phyloP scores from a whole-genome alignment of 495 filamentous ascomycete species.

The Aspergillus steynii region DNA sequence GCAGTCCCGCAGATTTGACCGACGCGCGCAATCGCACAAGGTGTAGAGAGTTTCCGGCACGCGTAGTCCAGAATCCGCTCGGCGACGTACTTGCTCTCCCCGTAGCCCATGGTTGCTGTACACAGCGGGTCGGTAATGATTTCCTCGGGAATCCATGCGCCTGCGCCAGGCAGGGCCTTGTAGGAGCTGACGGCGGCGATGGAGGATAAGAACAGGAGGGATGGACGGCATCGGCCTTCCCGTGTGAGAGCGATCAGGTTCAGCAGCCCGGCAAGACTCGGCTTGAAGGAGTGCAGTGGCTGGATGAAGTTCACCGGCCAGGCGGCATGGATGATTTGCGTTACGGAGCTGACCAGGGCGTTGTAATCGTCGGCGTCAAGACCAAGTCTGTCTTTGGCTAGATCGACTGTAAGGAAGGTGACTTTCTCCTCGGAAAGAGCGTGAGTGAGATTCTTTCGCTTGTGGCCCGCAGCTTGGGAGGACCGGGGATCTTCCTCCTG shows the following conservation, averaged over 20 bases:
- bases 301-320: slow-evolving; percentile 59
- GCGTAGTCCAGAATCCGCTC: slow-evolving; percentile 50
- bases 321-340: slow-evolving; percentile 59
- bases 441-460: slow-evolving; percentile 10
- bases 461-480: slow-evolving; percentile 7
- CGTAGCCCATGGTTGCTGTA: slow-evolving; percentile 49
- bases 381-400: slow-evolving; percentile 46
- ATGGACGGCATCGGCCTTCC: background rate
- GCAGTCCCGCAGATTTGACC: slow-evolving; percentile 57
- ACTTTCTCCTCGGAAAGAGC: slow-evolving; percentile 8
- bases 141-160: slow-evolving; percentile 4
- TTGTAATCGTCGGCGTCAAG: slow-evolving; percentile 37
- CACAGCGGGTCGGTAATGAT: background rate
- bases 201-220: slow-evolving; percentile 15
- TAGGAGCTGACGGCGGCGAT: slow-evolving; percentile 7
- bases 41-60: slow-evolving; percentile 31
- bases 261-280: slow-evolving; percentile 51
- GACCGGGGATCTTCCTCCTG: background rate
- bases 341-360: slow-evolving; percentile 31
- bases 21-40: slow-evolving; percentile 47
- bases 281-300: slow-evolving; percentile 50
- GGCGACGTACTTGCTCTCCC: slow-evolving; percentile 51
- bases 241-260: slow-evolving; percentile 49
- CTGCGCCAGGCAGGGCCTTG: background rate
- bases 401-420: slow-evolving; percentile 48